A percentile compares a stretch with the other conserved stretches of the same genome.
Conservation (phyloP, 805 yeast genomes). For the Millerago galiae region DNA sequence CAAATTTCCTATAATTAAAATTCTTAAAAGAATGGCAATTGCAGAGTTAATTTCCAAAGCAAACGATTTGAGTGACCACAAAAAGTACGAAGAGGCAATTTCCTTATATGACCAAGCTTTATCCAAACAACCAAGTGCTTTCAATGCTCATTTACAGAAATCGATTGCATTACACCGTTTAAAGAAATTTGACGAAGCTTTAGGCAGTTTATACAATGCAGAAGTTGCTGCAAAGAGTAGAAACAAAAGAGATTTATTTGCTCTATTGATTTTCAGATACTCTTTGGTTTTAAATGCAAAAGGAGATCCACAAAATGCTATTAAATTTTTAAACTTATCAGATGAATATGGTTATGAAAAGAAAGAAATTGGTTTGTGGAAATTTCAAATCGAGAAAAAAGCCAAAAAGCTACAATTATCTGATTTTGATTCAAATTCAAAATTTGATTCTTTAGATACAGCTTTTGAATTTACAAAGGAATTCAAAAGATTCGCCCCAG, state of each 20-base stretch:
- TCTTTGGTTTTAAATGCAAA: slow-evolving; percentile 35
- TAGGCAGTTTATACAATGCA: slow-evolving; percentile 37
- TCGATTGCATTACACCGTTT: slow-evolving; percentile 39
- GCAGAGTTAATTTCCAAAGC: slow-evolving; percentile 30
- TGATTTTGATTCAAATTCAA: slow-evolving; percentile 7
- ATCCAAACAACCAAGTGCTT: slow-evolving; percentile 35
- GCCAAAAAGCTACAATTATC: slow-evolving; percentile 10
- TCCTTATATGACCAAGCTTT: slow-evolving; percentile 31
- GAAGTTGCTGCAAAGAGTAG: slow-evolving; percentile 34
- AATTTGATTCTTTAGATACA: slow-evolving; percentile 6
- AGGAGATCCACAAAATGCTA: slow-evolving; percentile 34
- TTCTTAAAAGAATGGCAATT: slow-evolving; percentile 24
- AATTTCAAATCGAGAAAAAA: slow-evolving; percentile 15
- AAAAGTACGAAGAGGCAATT: slow-evolving; percentile 38
- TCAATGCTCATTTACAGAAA: slow-evolving; percentile 38
- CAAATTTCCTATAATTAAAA: not conserved
- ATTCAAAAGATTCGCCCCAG: not conserved
- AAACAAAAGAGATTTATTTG: slow-evolving; percentile 37
- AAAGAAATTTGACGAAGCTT: slow-evolving; percentile 36
- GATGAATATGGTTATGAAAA: slow-evolving; percentile 29
- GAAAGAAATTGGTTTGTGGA: slow-evolving; percentile 15
- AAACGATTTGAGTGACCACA: slow-evolving; percentile 33
- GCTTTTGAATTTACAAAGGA: slow-evolving; percentile 7
- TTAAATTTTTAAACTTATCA: slow-evolving; percentile 35
- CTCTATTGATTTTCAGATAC: slow-evolving; percentile 38